Base-by-base conservation (phyloP, 805 yeast genomes). In the Kuraishia cidri region DNA sequence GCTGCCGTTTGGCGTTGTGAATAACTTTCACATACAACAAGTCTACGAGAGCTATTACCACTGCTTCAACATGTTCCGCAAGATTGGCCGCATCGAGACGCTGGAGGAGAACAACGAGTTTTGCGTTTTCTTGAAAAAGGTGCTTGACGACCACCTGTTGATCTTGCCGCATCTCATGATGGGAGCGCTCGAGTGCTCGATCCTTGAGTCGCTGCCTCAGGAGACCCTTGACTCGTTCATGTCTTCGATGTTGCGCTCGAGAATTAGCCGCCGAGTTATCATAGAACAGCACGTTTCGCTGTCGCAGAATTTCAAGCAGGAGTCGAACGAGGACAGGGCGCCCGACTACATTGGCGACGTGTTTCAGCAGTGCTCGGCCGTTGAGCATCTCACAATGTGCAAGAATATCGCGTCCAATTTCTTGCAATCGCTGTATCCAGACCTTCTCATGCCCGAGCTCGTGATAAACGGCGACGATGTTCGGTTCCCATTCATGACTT, bases 271-370 rank as follows among this genome's bases (percentile, higher is more conserved):
- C 58, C 65, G 97, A 44, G 80, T 90, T 30, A 80, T 90, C 40
- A 85, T 86, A 27, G 95, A 90, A 58, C 95, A 90, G 52, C 97
- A 92, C 58, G 58, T 85, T 24, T 75, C 92, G 7, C 66, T 92
- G 32, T 74, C 94, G 0, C 70, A 75, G 23, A 72, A 81, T 38
- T 80, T 74, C 52, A 56, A 60, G 33, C 49, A 54, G 13, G 45
- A 48, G 24, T 72, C 72, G 6, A 56, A 69, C 37, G 60, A 59
- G 21, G 47, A 46, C 28, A 64, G 69, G 50, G 71, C 81, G 11
- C 63, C 76, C 19, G 65, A 70, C 56, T 66, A 72, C 53, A 55
- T 71, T 56, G 73, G 97, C 21, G 95, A 84, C 47, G 85, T 92
- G 11, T 85, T 85, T 48, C 75, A 83, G 41, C 69, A 75, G 40